Base-by-base conservation (phyloP, 202 grass and related monocot genomes). In the Saccharum hybrid region DNA sequence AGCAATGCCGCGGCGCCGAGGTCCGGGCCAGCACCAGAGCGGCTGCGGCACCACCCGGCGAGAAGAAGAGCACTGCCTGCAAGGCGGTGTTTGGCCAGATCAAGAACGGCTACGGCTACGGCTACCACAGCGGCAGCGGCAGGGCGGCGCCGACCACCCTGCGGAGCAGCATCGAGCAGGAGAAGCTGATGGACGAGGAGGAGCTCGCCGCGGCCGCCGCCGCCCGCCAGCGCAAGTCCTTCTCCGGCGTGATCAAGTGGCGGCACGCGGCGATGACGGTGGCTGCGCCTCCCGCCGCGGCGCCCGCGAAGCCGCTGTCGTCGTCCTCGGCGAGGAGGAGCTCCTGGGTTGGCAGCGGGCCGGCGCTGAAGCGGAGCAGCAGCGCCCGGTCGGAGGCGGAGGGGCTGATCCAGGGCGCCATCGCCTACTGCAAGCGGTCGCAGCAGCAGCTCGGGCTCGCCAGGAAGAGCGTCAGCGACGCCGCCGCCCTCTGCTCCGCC, bases 401-500 rank as follows among this genome's bases (percentile, higher is more conserved):
- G 84, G 90, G 85, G 68, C 88, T 94, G 31, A 96, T 99, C 90
- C 93, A 96, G 67, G 91, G 96, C 45, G 93, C 93, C 61, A 99
- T 99, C 67, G 90, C 93, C 64, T 92, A 96, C 78, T 99, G 96
- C 88, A 96, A 99, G 89, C 91, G 88, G 40, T 96, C 26, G 62
- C 96, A 90, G 61, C 84, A 95, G 82, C 88, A 93, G 63, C 75
- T 87, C 16, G 82, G 83, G 34, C 78, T 92, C 12, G 89, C 86
- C 39, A 84, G 93, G 83, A 96, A 92, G 86, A 99, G 89, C 72
- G 85, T 88, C 77, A 96, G 87, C 81, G 88, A 86, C 74, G 88
- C 84, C 69, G 88, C 88, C 52, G 63, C 62, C 13, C 54, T 83
- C 63, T 75, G 80, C 84, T 74, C 68, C 66, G 80, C 78, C 77